phyloP scores from a whole-genome alignment of 345 rosid species.

The Populus ilicifolia region DNA sequence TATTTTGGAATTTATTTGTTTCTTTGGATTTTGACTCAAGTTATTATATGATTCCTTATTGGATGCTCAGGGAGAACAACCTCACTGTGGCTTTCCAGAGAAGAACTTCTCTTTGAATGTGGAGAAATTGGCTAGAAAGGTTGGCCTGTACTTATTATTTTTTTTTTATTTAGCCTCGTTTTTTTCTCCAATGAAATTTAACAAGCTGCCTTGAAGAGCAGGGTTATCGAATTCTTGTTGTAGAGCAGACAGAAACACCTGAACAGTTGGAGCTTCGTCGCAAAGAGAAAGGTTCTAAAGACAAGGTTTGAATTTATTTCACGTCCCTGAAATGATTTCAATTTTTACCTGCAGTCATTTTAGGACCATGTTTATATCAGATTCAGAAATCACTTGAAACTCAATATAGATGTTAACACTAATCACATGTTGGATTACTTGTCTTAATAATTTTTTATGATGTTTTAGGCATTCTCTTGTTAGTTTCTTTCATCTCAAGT shows the following conservation, averaged over 20 bases:
- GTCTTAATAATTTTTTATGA: neutral
- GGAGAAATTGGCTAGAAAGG: conserved; percentile 93
- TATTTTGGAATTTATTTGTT: neutral
- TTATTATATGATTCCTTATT: conserved; percentile 12
- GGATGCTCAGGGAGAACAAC: conserved; percentile 81
- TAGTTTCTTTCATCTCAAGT: neutral
- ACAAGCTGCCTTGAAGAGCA: conserved; percentile 38
- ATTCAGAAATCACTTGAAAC: neutral
- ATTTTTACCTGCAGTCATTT: neutral
- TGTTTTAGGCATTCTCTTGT: neutral
- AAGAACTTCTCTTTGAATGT: conserved; percentile 79
- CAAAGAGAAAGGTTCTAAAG: conserved; percentile 82
- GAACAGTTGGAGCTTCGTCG: conserved; percentile 91
- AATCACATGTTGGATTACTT: neutral
- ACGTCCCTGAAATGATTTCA: neutral
- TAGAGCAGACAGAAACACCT: conserved; percentile 98
- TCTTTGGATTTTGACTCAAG: neutral
- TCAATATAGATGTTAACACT: neutral
- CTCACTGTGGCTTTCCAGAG: conserved; percentile 99
- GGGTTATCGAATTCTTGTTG: conserved; percentile 95
- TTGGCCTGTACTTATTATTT: conserved; percentile 25
- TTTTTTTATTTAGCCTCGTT: conserved; percentile 13
- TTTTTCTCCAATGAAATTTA: conserved; percentile 10
- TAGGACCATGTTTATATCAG: neutral
- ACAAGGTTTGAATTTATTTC: conserved; percentile 50